A percentile compares a stretch with the other conserved stretches of the same genome.
Evolutionary conservation across 306 rosid species (phyloP).

Genomic region (Prunus dulcis): DNA sequence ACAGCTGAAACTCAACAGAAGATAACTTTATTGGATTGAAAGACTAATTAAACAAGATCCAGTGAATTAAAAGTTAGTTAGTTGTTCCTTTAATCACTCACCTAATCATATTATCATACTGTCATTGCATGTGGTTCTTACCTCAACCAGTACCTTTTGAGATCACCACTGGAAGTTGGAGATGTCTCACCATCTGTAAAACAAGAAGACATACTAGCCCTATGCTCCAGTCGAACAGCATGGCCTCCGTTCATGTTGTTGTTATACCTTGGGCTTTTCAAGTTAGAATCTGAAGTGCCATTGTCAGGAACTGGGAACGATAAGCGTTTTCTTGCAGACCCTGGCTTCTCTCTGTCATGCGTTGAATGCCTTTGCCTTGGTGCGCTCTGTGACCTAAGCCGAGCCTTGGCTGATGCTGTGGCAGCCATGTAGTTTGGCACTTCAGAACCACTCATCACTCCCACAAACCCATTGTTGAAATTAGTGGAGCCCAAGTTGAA

Average conservation of each 20-base stretch:
- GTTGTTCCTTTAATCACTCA: not conserved
- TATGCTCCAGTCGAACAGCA: constrained; percentile 7
- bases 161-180: constrained; percentile 22
- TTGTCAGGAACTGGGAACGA: constrained; percentile 29
- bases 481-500: not conserved
- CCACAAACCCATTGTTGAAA: not conserved
- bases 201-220: constrained; percentile 21
- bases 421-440: constrained; percentile 53
- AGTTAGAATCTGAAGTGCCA: not conserved
- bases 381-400: constrained; percentile 44
- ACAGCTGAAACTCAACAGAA: not conserved
- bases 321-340: constrained; percentile 38
- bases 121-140: not conserved
- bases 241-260: constrained; percentile 1
- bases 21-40: no score
- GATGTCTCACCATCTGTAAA: constrained; percentile 33
- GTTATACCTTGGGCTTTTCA: constrained; percentile 2
- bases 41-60: not conserved
- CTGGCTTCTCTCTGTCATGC: constrained; percentile 24
- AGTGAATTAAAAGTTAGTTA: not conserved
- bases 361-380: constrained; percentile 43
- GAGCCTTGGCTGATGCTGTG: constrained; percentile 52
- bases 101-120: not conserved
- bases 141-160: constrained; percentile 21
- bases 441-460: not conserved